Conservation (phyloP, 768 basidiomycete genomes). For the Hericium alpestre region DNA sequence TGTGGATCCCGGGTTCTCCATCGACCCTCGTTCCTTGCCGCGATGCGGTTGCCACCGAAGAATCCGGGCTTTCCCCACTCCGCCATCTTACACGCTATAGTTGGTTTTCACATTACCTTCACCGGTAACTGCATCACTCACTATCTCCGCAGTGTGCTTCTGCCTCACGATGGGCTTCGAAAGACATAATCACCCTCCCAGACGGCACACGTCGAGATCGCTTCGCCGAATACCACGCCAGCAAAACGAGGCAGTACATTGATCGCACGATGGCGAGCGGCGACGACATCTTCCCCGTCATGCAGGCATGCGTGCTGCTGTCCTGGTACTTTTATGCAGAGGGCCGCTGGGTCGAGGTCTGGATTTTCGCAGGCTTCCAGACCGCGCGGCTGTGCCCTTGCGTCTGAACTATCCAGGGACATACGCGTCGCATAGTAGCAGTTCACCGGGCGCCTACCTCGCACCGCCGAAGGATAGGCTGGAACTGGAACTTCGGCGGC, state of each 20-base stretch:
- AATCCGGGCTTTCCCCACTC: slow-evolving; percentile 83
- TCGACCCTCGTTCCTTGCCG: slow-evolving; percentile 66
- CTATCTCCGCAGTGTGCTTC: slow-evolving; percentile 54
- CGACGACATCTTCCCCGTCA: slow-evolving; percentile 75
- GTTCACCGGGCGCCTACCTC: slow-evolving; percentile 69
- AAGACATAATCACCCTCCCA: slow-evolving; percentile 51
- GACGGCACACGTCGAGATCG: slow-evolving; percentile 74
- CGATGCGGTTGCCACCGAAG: slow-evolving; percentile 69
- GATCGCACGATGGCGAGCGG: slow-evolving; percentile 87
- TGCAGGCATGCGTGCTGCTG: slow-evolving; percentile 78
- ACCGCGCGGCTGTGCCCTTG: slow-evolving; percentile 74
- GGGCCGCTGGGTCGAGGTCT: slow-evolving; percentile 83
- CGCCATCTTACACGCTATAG: slow-evolving; percentile 85
- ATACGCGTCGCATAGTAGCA: slow-evolving; percentile 55
- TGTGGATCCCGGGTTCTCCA: slow-evolving; percentile 80
- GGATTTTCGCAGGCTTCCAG: slow-evolving; percentile 84
- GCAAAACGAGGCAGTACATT: slow-evolving; percentile 79
- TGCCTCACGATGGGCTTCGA: slow-evolving; percentile 74
- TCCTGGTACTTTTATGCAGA: slow-evolving; percentile 91
- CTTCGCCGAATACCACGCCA: slow-evolving; percentile 80
- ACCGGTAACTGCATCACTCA: slow-evolving; percentile 3
- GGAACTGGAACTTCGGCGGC: slow-evolving; percentile 67
- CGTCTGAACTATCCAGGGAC: slow-evolving; percentile 82
- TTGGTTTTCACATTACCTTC: slow-evolving; percentile 22
- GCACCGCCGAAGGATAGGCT: slow-evolving; percentile 66